These are phyloP conservation scores for Microcos paniculata DNA, from an alignment of 345 rosid genomes.

Conservation along the genomic window DNA sequence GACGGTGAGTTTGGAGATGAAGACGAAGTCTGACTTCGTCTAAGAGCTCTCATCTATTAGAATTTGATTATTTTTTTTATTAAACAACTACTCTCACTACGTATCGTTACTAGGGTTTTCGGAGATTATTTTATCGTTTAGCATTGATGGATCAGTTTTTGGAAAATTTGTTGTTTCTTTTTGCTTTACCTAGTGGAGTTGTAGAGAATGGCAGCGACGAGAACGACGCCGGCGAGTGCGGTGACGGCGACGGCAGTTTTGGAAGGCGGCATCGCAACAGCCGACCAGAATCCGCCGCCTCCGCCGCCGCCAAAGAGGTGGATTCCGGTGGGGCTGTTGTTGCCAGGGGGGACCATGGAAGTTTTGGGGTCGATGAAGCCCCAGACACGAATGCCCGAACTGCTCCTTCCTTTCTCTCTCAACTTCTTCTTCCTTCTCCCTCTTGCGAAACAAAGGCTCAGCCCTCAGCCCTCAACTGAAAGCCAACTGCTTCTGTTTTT, in stretches of 20 bases:
- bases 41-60: constrained; percentile 80
- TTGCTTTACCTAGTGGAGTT: constrained; percentile 37
- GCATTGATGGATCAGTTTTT: constrained; percentile 4
- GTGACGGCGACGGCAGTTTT: constrained; percentile 36
- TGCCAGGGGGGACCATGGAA: constrained; percentile 25
- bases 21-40: constrained; percentile 70
- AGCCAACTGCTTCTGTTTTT: constrained; percentile 7
- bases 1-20: constrained; percentile 65
- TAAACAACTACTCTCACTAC: neutral
- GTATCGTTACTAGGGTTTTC: constrained; percentile 14
- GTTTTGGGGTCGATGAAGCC: neutral
- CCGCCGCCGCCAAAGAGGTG: constrained; percentile 41
- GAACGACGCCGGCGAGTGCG: constrained; percentile 41
- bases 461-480: constrained; percentile 4
- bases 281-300: constrained; percentile 48
- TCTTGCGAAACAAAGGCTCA: neutral
- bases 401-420: constrained; percentile 11
- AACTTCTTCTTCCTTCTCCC: neutral
- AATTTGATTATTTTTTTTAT: neutral
- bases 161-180: neutral
- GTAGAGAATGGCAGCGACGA: constrained; percentile 44
- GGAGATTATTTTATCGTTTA: neutral
- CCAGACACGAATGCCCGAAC: neutral
- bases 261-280: constrained; percentile 24
- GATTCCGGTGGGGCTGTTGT: constrained; percentile 27